phyloP scores from a whole-genome alignment of 495 filamentous ascomycete genomes.

The Penicillium paradoxum region DNA sequence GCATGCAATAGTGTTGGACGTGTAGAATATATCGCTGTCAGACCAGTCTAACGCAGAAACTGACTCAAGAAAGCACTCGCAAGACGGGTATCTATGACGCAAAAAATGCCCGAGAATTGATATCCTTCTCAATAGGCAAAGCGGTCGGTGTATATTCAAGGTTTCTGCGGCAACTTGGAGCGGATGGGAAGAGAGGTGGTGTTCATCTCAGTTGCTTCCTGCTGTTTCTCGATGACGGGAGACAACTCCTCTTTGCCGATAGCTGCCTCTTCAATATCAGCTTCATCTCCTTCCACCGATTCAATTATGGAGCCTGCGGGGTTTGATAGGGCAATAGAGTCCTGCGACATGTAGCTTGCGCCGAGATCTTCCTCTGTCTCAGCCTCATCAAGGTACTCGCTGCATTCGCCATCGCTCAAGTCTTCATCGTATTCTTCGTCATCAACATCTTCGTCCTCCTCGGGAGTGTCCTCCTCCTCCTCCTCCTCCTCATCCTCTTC shows the following conservation, averaged over 20 bases:
- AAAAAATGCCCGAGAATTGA: slow-evolving; percentile 4
- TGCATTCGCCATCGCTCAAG: slow-evolving; percentile 36
- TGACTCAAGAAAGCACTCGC: slow-evolving; percentile 9
- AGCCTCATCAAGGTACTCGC: slow-evolving; percentile 42
- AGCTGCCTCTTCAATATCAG: slow-evolving; percentile 6
- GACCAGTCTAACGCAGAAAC: slow-evolving; percentile 14
- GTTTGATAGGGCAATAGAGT: slow-evolving; percentile 48
- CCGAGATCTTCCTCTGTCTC: slow-evolving; percentile 45
- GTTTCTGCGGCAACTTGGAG: slow-evolving; percentile 13
- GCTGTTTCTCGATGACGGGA: slow-evolving; percentile 1
- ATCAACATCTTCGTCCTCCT: slow-evolving; percentile 41
- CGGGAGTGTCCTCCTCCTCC: slow-evolving; percentile 38
- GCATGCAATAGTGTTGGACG: slow-evolving; percentile 26
- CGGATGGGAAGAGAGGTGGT: slow-evolving; percentile 21
- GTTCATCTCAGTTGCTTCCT: neutral
- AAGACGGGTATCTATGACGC: slow-evolving; percentile 12
- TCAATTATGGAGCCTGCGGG: slow-evolving; percentile 39
- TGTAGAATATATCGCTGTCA: slow-evolving; percentile 18
- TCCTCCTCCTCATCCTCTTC: too few species aligned
- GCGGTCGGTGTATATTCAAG: slow-evolving; percentile 12
- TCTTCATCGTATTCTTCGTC: slow-evolving; percentile 38
- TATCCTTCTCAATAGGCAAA: neutral
- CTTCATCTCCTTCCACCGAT: slow-evolving; percentile 24
- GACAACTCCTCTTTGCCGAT: slow-evolving; percentile 15
- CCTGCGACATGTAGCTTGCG: slow-evolving; percentile 57